A percentile compares a stretch with the other conserved stretches of the same genome.
phyloP scores from a whole-genome alignment of 345 rosid species.

The Hibiscus mutabilis region DNA sequence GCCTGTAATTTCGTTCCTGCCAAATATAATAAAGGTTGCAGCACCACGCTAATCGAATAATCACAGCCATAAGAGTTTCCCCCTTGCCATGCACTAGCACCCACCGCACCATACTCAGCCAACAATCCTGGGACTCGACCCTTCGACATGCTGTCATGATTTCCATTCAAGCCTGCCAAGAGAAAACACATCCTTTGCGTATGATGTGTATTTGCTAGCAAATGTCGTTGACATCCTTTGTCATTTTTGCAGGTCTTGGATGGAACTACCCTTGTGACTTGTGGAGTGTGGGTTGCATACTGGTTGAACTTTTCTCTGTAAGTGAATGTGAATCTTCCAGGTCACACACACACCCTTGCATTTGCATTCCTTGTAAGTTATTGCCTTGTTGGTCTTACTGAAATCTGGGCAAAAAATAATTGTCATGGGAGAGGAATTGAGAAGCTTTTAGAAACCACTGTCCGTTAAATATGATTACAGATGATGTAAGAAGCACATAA shows the following conservation, averaged over 20 bases:
- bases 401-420: neutral
- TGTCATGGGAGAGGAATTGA: neutral
- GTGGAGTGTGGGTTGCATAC: constrained; percentile 78
- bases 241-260: constrained; percentile 40
- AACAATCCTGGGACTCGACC: too few species aligned
- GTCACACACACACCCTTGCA: neutral
- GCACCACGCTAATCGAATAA: too few species aligned
- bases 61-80: too few species aligned
- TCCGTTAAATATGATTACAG: neutral
- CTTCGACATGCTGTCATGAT: too few species aligned
- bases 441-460: neutral
- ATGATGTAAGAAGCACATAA: neutral
- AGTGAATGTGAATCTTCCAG: constrained; percentile 14
- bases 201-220: neutral
- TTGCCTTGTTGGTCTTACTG: neutral
- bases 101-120: too few species aligned
- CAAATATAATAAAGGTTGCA: too few species aligned
- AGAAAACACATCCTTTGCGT: too few species aligned
- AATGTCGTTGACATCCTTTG: too few species aligned
- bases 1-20: too few species aligned
- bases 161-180: too few species aligned
- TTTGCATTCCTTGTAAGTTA: neutral
- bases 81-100: too few species aligned
- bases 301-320: constrained; percentile 73
- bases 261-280: constrained; percentile 80